Base-by-base conservation (phyloP, 1,284 basidiomycete species). In the Exobasidium rhododendri region DNA sequence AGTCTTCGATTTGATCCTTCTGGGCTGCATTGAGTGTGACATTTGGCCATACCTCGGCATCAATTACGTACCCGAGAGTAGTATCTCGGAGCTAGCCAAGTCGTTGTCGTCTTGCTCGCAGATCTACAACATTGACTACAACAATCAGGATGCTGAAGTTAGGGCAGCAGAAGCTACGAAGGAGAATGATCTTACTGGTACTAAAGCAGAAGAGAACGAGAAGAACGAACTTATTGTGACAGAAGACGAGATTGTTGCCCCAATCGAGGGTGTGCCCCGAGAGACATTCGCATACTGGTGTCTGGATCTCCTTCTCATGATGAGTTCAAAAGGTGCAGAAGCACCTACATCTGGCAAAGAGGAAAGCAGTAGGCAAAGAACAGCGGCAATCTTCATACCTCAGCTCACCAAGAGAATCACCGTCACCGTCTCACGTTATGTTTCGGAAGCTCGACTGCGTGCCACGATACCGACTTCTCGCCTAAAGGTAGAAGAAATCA, bases 211-310 rank as follows among this genome's bases (percentile, higher is more conserved):
- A 50, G 47, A 50, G 47, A 17, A 17, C 10, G 17, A 7, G 17
- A 17, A 40, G 35, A 7, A 17, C 7, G 35, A 40, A 10, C 10
- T 10, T 40, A 17, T 10, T 17, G 17, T 10, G 17, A 7, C 17
- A 10, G n/a, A 50, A 3, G 47, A 50, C 13, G 47, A 50, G 20
- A 17, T 24, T 24, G 4, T 4, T 13, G 24, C 4, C 13, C 14
- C n/a, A 20, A 28, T 26, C 14, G 24, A n/a, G 13, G 47, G n/a
- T 28, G 47, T 50, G 20, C 47, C 47, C 22, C 22, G 47, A 26
- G 47, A 50, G 28, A 28, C 24, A 26, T 50, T 50, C 26, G 47
- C 47, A 2, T 50, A 50, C 13, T 50, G 47, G 47, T 50, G n/a
- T 20, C 28, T 50, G 14, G 47, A 50, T 50, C 26, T 50, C 13